These are phyloP conservation scores for Fagopyrum tataricum DNA, from an alignment of 148 eudicot species.

Conservation along the genomic window DNA sequence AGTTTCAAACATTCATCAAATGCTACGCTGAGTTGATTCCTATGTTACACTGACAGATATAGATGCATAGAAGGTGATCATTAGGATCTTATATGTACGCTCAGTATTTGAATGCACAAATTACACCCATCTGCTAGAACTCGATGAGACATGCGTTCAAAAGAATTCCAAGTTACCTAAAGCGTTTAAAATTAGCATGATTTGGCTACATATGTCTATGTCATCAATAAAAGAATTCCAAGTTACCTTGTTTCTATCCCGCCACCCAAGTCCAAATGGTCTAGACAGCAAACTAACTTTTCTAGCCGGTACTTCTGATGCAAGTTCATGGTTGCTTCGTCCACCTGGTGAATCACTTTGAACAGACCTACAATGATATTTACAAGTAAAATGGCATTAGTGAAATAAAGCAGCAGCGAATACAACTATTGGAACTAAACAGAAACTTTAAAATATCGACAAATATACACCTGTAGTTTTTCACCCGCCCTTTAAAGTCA, in stretches of 20 bases:
- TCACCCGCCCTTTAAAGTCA: background rate
- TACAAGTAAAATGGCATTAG: background rate
- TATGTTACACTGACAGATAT: background rate
- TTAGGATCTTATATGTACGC: background rate
- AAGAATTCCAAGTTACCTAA: background rate
- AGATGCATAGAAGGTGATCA: background rate
- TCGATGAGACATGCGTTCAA: background rate
- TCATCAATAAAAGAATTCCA: background rate
- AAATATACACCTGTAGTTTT: background rate
- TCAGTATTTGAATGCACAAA: background rate
- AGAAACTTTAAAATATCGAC: background rate
- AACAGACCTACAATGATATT: conserved; percentile 40
- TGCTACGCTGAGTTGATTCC: background rate
- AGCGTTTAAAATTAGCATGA: background rate
- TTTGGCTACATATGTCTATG: background rate
- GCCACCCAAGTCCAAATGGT: conserved; percentile 97
- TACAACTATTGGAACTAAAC: background rate
- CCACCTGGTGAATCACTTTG: conserved; percentile 43
- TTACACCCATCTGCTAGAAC: background rate
- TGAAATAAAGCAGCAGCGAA: background rate
- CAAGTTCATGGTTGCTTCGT: conserved; percentile 44
- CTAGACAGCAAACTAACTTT: conserved; percentile 75
- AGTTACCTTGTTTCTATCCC: conserved; percentile 74
- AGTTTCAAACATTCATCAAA: background rate
- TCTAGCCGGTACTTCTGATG: conserved; percentile 53